phyloP scores from a whole-genome alignment of 208 protist species.

The Wallacemonas sp. region DNA sequence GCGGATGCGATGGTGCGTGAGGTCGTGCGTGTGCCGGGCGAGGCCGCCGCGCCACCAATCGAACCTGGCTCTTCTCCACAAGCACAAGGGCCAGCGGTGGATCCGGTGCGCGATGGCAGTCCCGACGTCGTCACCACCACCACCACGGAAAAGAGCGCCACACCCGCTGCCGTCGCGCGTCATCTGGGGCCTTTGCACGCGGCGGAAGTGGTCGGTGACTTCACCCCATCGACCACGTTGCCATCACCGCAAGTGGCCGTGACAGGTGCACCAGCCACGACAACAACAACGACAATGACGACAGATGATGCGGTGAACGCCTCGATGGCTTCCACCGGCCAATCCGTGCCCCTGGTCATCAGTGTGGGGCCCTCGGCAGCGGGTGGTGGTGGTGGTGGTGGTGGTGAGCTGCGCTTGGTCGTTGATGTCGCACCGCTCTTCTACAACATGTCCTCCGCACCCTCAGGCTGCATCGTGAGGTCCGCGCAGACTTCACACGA shows the following conservation, averaged over 20 bases:
- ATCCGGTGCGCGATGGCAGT: too few species aligned
- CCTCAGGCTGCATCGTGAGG: too few species aligned
- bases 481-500: background rate
- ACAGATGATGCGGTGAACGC: background rate
- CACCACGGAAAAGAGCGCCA: background rate
- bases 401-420: conserved; percentile 28
- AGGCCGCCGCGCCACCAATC: too few species aligned
- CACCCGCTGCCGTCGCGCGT: background rate
- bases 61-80: too few species aligned
- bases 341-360: background rate
- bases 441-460: too few species aligned
- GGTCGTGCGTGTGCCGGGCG: background rate
- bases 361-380: background rate
- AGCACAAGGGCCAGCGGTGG: too few species aligned
- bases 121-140: background rate
- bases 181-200: background rate
- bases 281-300: background rate
- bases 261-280: background rate
- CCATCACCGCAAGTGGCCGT: background rate
- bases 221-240: background rate
- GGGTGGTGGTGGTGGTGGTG: background rate
- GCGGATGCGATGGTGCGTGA: background rate
- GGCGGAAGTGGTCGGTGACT: background rate
- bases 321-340: background rate
- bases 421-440: conserved; percentile 38